Conservation (phyloP, 2,329 filamentous ascomycete genomes). For the Tolypocladium capitatum region DNA sequence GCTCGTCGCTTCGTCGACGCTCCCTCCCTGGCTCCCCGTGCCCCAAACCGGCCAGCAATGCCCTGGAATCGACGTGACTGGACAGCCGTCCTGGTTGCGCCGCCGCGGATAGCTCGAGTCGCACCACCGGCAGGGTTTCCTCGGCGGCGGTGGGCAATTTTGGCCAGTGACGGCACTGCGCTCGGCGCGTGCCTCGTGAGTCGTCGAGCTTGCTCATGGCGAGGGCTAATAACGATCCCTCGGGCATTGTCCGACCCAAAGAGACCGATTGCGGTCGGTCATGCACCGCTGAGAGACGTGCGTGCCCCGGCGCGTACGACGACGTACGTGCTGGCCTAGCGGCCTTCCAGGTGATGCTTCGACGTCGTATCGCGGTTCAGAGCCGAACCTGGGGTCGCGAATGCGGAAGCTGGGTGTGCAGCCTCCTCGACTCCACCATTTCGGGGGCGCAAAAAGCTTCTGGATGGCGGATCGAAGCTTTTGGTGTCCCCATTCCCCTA, state of each 20-base stretch:
- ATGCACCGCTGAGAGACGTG: neutral
- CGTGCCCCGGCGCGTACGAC: neutral
- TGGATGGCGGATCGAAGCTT: constrained; percentile 9
- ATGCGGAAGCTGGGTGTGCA: too few species aligned
- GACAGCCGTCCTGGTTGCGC: neutral
- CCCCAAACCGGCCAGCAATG: neutral
- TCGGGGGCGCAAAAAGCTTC: constrained; percentile 11
- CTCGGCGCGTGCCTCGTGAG: neutral
- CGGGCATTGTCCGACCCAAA: neutral
- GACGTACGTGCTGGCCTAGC: neutral
- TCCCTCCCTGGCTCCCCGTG: too few species aligned
- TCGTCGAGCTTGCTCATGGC: neutral
- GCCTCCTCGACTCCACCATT: constrained; percentile 8
- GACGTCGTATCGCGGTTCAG: neutral
- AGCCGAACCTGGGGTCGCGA: neutral
- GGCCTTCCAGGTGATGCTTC: neutral
- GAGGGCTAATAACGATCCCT: neutral
- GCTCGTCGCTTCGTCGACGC: neutral
- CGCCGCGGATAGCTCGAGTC: neutral
- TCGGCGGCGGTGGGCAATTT: neutral
- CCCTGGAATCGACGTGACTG: neutral
- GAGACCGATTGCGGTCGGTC: neutral
- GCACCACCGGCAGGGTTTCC: neutral
- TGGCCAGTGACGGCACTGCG: neutral
- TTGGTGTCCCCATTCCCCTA: constrained; percentile 7